Percentiles rank a stretch among this genome's conserved stretches.
Conservation (phyloP, 352 stramenopile genomes). For the Chrysophaeum taylorii region DNA sequence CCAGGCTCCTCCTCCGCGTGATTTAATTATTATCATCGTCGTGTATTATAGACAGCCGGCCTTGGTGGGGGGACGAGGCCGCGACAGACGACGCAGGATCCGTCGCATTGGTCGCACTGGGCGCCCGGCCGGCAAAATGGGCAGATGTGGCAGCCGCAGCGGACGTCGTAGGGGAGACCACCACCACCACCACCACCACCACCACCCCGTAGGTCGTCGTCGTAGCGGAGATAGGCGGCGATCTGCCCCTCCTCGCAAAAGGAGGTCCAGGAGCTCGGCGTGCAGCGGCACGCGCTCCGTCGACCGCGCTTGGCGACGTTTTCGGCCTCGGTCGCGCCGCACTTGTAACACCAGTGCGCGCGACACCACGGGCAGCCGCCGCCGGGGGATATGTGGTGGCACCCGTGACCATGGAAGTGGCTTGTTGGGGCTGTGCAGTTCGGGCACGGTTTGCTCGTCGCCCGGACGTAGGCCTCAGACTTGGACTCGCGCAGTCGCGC, state of each 20-base stretch:
- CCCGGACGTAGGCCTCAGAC: not conserved
- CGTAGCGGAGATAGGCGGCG: not conserved
- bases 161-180: not conserved
- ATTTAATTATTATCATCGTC: too few species aligned
- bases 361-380: not conserved
- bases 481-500: not conserved
- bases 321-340: not conserved
- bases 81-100: constrained; percentile 2
- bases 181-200: too few species aligned
- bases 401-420: constrained; percentile 3
- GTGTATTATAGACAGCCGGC: too few species aligned
- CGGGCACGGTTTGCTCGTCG: not conserved
- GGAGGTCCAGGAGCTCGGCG: not conserved
- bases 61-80: too few species aligned
- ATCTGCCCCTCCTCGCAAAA: not conserved
- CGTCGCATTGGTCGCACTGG: not conserved
- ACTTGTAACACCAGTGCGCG: not conserved
- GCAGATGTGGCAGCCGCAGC: constrained; percentile 10
- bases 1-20: not conserved
- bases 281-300: not conserved
- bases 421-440: not conserved
- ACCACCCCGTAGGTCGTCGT: too few species aligned
- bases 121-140: not conserved
- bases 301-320: not conserved
- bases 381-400: not conserved